Evolutionary conservation across 2,329 filamentous ascomycete species (phyloP).

Genomic region (Paraconiothyrium brasiliense): DNA sequence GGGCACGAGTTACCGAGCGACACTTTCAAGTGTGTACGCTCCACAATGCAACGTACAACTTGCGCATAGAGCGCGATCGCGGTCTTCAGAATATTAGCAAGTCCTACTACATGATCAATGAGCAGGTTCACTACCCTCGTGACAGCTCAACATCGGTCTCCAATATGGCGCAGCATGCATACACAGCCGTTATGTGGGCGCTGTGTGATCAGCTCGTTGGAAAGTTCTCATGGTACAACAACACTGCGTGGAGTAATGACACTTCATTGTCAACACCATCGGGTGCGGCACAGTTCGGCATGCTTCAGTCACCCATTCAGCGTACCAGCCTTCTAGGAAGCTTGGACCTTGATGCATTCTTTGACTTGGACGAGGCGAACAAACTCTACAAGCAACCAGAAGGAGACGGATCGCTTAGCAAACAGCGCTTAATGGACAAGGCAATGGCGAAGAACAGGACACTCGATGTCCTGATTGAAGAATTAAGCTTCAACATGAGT

Average conservation of each 20-base stretch:
- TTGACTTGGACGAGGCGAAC: constrained; percentile 24
- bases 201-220: constrained; percentile 28
- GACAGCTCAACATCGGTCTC: constrained; percentile 13
- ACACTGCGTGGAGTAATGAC: constrained; percentile 5
- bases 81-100: constrained; percentile 25
- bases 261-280: constrained; percentile 4
- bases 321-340: constrained; percentile 24
- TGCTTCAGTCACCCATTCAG: constrained; percentile 22
- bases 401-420: constrained; percentile 10
- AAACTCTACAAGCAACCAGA: constrained; percentile 18
- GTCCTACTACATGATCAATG: constrained; percentile 22
- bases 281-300: constrained; percentile 21
- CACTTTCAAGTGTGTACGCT: constrained; percentile 26
- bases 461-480: constrained; percentile 26
- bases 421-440: constrained; percentile 24
- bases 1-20: constrained; percentile 18
- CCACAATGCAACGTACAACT: constrained; percentile 21
- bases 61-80: constrained; percentile 21
- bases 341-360: constrained; percentile 24
- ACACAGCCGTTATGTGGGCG: constrained; percentile 30
- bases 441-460: constrained; percentile 25
- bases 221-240: constrained; percentile 25
- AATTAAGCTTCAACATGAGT: constrained; percentile 29
- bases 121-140: constrained; percentile 17
- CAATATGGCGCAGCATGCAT: constrained; percentile 30